Percentiles rank a stretch among this genome's conserved stretches.
Evolutionary conservation across 139 green algal genomes (phyloP).

Genomic region (Diplosphaera chodatii): DNA sequence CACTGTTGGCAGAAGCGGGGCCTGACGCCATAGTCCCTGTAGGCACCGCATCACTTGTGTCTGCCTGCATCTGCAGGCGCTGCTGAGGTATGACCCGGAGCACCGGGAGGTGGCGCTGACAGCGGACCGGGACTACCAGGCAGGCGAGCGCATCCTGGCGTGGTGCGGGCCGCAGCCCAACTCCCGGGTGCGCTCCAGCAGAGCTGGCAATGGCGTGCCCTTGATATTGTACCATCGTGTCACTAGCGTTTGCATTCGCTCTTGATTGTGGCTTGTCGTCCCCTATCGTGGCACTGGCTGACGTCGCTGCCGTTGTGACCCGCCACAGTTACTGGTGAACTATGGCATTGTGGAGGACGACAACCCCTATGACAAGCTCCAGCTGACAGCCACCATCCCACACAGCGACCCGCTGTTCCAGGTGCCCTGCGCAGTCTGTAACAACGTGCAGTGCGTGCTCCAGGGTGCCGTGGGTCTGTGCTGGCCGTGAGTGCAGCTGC

Average conservation of each 20-base stretch:
- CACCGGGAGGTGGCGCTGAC: conserved; percentile 56
- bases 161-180: conserved; percentile 97
- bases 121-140: conserved; percentile 54
- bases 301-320: too few species aligned
- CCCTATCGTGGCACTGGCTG: too few species aligned
- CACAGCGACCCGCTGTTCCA: conserved; percentile 75
- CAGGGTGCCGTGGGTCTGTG: too few species aligned
- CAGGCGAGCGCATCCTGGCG: conserved; percentile 69
- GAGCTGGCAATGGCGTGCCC: too few species aligned
- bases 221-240: too few species aligned
- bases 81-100: conserved; percentile 60
- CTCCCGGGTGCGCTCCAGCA: conserved; percentile 41
- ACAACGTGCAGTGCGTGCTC: too few species aligned
- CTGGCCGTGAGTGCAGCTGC: too few species aligned
- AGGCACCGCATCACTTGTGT: too few species aligned
- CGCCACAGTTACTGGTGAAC: conserved; percentile 43
- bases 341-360: conserved; percentile 24
- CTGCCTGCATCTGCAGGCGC: conserved; percentile 45
- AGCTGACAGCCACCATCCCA: conserved; percentile 38
- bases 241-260: too few species aligned
- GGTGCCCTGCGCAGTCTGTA: not conserved
- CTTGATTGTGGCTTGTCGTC: too few species aligned
- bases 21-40: too few species aligned
- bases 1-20: too few species aligned
- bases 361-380: conserved; percentile 39